These are phyloP conservation scores for Vanderwaltozyma polyspora DNA, from an alignment of 805 yeast species.

Conservation along the genomic window DNA sequence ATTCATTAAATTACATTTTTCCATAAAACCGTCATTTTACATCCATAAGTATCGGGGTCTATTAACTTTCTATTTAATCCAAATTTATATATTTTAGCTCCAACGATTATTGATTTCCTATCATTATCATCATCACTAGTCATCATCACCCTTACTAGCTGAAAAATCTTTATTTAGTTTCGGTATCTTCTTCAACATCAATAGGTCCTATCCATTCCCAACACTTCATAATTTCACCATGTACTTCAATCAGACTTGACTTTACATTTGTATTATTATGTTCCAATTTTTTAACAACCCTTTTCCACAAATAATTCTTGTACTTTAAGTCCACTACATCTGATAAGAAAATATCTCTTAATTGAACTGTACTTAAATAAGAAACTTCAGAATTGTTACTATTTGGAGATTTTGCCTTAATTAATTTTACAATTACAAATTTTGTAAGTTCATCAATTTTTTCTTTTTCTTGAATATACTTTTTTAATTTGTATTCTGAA, in stretches of 20 bases:
- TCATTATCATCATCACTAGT: too few relatives aligned
- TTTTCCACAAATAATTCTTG: slow-evolving; percentile 47
- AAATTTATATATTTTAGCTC: too few relatives aligned
- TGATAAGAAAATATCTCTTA: slow-evolving; percentile 52
- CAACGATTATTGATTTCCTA: too few relatives aligned
- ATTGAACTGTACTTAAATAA: slow-evolving; percentile 58
- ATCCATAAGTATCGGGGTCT: too few relatives aligned
- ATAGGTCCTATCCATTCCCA: slow-evolving; percentile 70
- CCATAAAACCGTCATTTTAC: too few relatives aligned
- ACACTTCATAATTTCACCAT: slow-evolving; percentile 78
- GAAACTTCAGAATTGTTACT: slow-evolving; percentile 25
- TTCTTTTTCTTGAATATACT: slow-evolving; percentile 29
- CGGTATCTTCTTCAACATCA: too few relatives aligned
- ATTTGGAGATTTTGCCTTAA: slow-evolving; percentile 26
- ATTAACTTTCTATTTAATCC: too few relatives aligned
- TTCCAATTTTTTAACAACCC: slow-evolving; percentile 47
- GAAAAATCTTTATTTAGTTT: too few relatives aligned
- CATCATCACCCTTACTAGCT: too few relatives aligned
- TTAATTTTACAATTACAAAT: slow-evolving; percentile 41
- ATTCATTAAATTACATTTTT: too few relatives aligned
- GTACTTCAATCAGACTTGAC: slow-evolving; percentile 52
- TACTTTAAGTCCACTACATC: slow-evolving; percentile 18
- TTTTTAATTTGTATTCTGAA: slow-evolving; percentile 28
- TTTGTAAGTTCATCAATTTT: slow-evolving; percentile 36
- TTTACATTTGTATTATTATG: slow-evolving; percentile 50